Percentiles rank a stretch among this genome's conserved stretches.
These are phyloP conservation scores for Anthracocystis setariae DNA, from an alignment of 1,284 basidiomycete species.

Conservation along the genomic window DNA sequence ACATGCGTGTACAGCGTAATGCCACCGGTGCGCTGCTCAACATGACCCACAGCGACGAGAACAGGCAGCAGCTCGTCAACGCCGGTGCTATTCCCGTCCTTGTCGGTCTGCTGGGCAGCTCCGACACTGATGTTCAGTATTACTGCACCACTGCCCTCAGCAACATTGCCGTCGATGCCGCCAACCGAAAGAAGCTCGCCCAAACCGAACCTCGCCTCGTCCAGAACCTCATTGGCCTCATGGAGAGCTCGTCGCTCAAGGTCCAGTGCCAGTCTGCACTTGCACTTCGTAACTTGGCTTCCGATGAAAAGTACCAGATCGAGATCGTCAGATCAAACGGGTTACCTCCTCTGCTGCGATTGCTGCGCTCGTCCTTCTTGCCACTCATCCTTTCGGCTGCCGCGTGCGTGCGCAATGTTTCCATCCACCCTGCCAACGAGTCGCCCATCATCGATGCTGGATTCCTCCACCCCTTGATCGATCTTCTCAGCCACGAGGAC, in stretches of 20 bases:
- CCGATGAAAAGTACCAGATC: slow-evolving; percentile 98
- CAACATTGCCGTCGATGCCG: slow-evolving; percentile 80
- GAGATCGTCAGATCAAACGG: slow-evolving; percentile 98
- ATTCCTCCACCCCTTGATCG: slow-evolving; percentile 94
- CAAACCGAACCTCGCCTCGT: slow-evolving; percentile 95
- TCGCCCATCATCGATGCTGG: slow-evolving; percentile 99
- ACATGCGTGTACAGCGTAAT: slow-evolving; percentile 99
- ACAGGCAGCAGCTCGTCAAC: slow-evolving; percentile 96
- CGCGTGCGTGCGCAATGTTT: slow-evolving; percentile 98
- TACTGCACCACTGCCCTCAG: slow-evolving; percentile 99
- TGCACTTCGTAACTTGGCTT: slow-evolving; percentile 94
- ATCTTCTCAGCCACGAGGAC: slow-evolving; percentile 94
- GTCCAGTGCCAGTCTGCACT: slow-evolving; percentile 99
- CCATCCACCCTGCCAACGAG: slow-evolving; percentile 97
- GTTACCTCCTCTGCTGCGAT: slow-evolving; percentile 87
- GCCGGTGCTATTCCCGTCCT: slow-evolving; percentile 98
- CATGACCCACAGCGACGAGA: slow-evolving; percentile 98
- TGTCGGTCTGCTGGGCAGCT: slow-evolving; percentile 92
- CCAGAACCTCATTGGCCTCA: slow-evolving; percentile 89
- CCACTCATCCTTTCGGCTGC: slow-evolving; percentile 99
- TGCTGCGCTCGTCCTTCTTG: slow-evolving; percentile 95
- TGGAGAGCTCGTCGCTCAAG: slow-evolving; percentile 97
- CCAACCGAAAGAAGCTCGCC: slow-evolving; percentile 93
- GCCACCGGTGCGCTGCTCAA: slow-evolving; percentile 97
- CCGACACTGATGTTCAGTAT: slow-evolving; percentile 98